Base-by-base conservation (phyloP, 2,329 filamentous ascomycete genomes). In the Beauveria bassiana region DNA sequence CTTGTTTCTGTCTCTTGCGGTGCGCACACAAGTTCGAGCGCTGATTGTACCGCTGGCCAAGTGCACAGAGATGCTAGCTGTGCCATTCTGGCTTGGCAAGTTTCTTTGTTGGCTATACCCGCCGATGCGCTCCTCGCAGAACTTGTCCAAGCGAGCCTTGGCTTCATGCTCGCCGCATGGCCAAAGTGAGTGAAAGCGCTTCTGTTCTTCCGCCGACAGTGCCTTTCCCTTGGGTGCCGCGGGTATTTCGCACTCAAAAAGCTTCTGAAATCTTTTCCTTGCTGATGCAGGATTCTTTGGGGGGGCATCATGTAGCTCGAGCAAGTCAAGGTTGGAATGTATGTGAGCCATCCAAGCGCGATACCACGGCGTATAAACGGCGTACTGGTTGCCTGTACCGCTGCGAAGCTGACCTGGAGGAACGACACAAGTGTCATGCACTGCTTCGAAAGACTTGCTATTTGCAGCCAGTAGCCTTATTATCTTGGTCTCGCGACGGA, bases 301-400 rank as follows among this genome's bases (percentile, higher is more conserved):
- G 1, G 78, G 78, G 0, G 79, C 73, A 0, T 86, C 82, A 5
- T 80, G 85, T 2, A 85, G 73, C 42, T 87, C 79, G 0, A 96
- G 74, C 0, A 91, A 75, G 16, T 90, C 81, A 0, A 83, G 82
- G 65, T 96, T 85, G 3, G 81, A 78, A 63, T 93, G 86, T 5
- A 96, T 69, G 66, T 93, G 83, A 4, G 83, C 81, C 24, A 92
- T 74, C 91, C 92, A 96, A 0, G 88, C 69, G 18, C 86, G 81
- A 70, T 83, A 93, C 91, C 91, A 96, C 0, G 91, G 93, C 2
- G 81, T 86, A 67, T 95, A 96, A 0, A 96, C 90, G 0, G 90
- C 84, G 68, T 95, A 96, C 68, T 93, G 90, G 60, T 84, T 90
- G 1, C 91, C 91, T 3, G 80, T 74, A 3, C 89, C 87, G 5